Evolutionary conservation across 768 basidiomycete species (phyloP).

Genomic region (Pholiota microspora): DNA sequence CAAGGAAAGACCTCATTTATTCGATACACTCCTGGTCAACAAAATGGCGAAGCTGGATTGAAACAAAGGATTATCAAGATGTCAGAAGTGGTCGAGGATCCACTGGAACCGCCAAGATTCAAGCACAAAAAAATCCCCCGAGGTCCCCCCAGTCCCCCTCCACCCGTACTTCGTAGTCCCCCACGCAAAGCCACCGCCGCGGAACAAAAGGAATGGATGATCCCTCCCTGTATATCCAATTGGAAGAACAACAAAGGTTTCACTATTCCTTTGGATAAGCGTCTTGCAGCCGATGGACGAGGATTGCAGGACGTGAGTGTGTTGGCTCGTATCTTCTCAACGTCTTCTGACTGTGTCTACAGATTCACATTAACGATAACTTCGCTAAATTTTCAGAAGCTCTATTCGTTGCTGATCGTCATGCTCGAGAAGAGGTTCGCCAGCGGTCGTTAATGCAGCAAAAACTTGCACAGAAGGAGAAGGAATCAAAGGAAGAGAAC

Average conservation of each 20-base stretch:
- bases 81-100: conserved; percentile 97
- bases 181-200: conserved; percentile 94
- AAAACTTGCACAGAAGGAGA: conserved; percentile 97
- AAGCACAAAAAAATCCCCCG: conserved; percentile 99
- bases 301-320: conserved; percentile 91
- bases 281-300: conserved; percentile 96
- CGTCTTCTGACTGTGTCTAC: background rate
- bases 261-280: conserved; percentile 97
- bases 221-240: conserved; percentile 98
- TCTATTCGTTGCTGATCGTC: conserved; percentile 91
- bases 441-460: conserved; percentile 98
- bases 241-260: conserved; percentile 99
- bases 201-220: conserved; percentile 99
- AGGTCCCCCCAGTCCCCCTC: conserved; percentile 94
- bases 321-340: background rate
- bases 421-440: conserved; percentile 96
- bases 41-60: conserved; percentile 61
- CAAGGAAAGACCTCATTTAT: conserved; percentile 88
- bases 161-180: conserved; percentile 92
- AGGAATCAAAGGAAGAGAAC: conserved; percentile 95
- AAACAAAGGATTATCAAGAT: conserved; percentile 99
- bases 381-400: conserved; percentile 99
- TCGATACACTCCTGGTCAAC: conserved; percentile 95
- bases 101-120: conserved; percentile 93
- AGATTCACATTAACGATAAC: conserved; percentile 99